These are phyloP conservation scores for Epichloe gansuensis DNA, from an alignment of 2,329 filamentous ascomycete species.

Conservation along the genomic window DNA sequence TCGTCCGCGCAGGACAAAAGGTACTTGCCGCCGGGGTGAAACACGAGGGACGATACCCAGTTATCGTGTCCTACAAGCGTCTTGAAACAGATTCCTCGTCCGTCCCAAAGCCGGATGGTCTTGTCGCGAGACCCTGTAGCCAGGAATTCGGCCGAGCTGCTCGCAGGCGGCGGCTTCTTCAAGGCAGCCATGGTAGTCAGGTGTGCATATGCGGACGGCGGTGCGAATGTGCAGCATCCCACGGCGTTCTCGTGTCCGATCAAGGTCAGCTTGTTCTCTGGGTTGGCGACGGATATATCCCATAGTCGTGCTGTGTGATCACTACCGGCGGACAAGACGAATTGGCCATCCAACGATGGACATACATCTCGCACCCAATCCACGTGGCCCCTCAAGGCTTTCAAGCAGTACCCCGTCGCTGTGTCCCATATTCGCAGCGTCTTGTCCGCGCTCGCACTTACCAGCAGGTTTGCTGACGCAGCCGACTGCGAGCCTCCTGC, in stretches of 20 bases:
- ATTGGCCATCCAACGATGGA: slow-evolving; percentile 73
- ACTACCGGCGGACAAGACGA: slow-evolving; percentile 65
- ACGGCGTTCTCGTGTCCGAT: slow-evolving; percentile 75
- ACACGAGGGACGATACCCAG: slow-evolving; percentile 77
- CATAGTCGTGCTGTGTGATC: slow-evolving; percentile 73
- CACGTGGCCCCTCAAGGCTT: slow-evolving; percentile 67
- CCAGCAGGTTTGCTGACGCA: slow-evolving; percentile 62
- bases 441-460: slow-evolving; percentile 73
- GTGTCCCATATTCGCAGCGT: slow-evolving; percentile 83
- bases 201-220: slow-evolving; percentile 63
- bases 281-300: slow-evolving; percentile 54
- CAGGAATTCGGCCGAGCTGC: slow-evolving; percentile 71
- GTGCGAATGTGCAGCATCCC: slow-evolving; percentile 79
- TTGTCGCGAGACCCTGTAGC: slow-evolving; percentile 86
- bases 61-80: slow-evolving; percentile 84
- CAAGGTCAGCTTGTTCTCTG: slow-evolving; percentile 64
- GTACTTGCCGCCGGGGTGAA: slow-evolving; percentile 87
- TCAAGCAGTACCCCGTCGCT: slow-evolving; percentile 79
- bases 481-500: slow-evolving; percentile 66
- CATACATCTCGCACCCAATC: slow-evolving; percentile 81
- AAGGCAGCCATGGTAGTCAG: slow-evolving; percentile 66
- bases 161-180: slow-evolving; percentile 65
- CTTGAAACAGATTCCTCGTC: slow-evolving; percentile 70
- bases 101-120: slow-evolving; percentile 80
- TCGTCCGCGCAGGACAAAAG: slow-evolving; percentile 78